phyloP scores from a whole-genome alignment of 495 filamentous ascomycete species.

The Penicillium paxilli region DNA sequence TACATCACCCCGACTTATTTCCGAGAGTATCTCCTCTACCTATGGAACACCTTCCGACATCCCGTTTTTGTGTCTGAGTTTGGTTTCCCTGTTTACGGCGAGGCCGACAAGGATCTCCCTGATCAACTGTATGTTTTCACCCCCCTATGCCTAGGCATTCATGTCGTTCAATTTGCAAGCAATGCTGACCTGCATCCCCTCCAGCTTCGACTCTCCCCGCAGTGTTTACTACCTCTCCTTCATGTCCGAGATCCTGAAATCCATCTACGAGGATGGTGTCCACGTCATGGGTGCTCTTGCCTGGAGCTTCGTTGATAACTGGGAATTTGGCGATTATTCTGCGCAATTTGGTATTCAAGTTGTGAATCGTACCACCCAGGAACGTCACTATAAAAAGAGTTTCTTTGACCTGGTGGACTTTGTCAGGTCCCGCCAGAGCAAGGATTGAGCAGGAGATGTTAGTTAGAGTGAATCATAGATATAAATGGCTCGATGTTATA shows the following conservation, averaged over 20 bases:
- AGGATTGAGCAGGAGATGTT: neutral
- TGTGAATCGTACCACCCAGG: slow-evolving; percentile 40
- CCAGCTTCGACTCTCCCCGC: slow-evolving; percentile 34
- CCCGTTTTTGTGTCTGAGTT: slow-evolving; percentile 41
- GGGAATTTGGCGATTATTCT: slow-evolving; percentile 45
- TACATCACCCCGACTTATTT: slow-evolving; percentile 44
- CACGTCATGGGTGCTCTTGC: slow-evolving; percentile 45
- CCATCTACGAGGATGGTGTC: slow-evolving; percentile 45
- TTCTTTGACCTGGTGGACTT: slow-evolving; percentile 51
- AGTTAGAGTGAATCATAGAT: neutral
- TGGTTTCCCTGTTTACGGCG: slow-evolving; percentile 38
- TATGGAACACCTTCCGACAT: slow-evolving; percentile 44
- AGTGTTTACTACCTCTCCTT: slow-evolving; percentile 43
- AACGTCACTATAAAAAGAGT: slow-evolving; percentile 46
- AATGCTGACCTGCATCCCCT: neutral
- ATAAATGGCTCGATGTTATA: no score
- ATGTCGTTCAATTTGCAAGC: neutral
- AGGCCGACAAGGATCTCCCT: slow-evolving; percentile 26
- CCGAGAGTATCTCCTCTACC: slow-evolving; percentile 40
- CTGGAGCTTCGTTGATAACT: slow-evolving; percentile 48
- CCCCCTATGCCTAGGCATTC: neutral
- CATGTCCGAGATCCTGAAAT: slow-evolving; percentile 44
- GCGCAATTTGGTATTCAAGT: slow-evolving; percentile 44
- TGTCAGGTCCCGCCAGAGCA: slow-evolving; percentile 22
- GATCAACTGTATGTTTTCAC: slow-evolving; percentile 26